phyloP scores from a whole-genome alignment of 176 grass and related monocot genomes.

The Zizania latifolia region DNA sequence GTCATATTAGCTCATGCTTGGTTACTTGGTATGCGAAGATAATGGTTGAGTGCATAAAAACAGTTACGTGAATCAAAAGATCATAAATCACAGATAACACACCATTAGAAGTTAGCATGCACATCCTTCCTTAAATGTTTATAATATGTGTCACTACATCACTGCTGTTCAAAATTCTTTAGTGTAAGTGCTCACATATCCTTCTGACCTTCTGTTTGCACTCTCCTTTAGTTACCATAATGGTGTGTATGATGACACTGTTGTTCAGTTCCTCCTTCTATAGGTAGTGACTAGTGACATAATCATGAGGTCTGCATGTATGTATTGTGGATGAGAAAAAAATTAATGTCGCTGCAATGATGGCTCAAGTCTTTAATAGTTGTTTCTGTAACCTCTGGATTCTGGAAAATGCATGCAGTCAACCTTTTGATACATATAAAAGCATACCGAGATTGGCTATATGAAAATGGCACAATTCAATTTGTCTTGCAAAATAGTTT shows the following conservation, averaged over 20 bases:
- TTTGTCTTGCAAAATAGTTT: background rate
- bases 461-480: background rate
- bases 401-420: too few species aligned
- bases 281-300: constrained; percentile 11
- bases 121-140: background rate
- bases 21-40: background rate
- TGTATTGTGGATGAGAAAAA: background rate
- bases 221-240: background rate
- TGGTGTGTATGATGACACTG: background rate
- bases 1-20: background rate
- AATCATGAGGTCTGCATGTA: background rate
- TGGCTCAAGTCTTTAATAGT: background rate
- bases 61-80: background rate
- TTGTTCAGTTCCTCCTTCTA: background rate
- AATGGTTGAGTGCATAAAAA: background rate
- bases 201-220: background rate
- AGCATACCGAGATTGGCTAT: background rate
- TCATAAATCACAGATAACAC: background rate
- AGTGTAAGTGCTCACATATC: background rate
- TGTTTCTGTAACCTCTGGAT: background rate
- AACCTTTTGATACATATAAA: background rate
- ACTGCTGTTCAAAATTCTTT: background rate
- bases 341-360: background rate
- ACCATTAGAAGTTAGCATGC: background rate
- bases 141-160: background rate